Base-by-base conservation (phyloP, 179 eudicot genomes). In the Silene vulgaris region DNA sequence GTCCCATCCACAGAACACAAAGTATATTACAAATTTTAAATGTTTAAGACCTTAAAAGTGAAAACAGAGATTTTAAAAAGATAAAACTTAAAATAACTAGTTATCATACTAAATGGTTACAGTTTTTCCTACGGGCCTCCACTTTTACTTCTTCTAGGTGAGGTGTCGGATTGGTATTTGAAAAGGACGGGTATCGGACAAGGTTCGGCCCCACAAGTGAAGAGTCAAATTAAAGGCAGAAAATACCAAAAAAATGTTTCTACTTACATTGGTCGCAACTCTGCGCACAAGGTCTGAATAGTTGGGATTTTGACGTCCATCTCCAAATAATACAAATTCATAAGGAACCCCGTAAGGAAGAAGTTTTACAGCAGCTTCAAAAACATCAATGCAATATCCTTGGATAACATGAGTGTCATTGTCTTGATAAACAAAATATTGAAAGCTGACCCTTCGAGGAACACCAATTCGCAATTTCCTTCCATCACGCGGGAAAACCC, bases 361-460 rank as follows among this genome's bases (percentile, higher is more conserved):
- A 78, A 84, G 56, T 65, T 86, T 79, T 14, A 83, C 11, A 0
- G 96, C 97, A 30, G 90, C 97, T 69, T 63, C 76, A 71, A 91
- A 91, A 20, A 91, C 89, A 80, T 91, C 97, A 8, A 91, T 84
- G 81, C 93, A 86, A 65, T 80, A 90, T 59, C 97, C 97, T 32
- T 68, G 82, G 12, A 84, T 45, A 16, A 19, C 72, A 65, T 79
- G 81, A 65, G 86, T 84, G 23, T 56, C 71, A 57, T 85, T 80
- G 75, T 84, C 83, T 65, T 35, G 69, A 66, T 84, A 81, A 64
- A 86, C 86, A 76, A 90, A 86, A 40, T 85, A 85, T 50, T 52
- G 81, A 76, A 75, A 91, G 81, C 97, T 90, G 68, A 81, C 88
- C 50, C 97, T 82, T 48, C 67, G 37, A 50, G 97, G 97, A 77